These are phyloP conservation scores for Trichoderma asperellum DNA, from an alignment of 2,329 filamentous ascomycete genomes.

Conservation along the genomic window DNA sequence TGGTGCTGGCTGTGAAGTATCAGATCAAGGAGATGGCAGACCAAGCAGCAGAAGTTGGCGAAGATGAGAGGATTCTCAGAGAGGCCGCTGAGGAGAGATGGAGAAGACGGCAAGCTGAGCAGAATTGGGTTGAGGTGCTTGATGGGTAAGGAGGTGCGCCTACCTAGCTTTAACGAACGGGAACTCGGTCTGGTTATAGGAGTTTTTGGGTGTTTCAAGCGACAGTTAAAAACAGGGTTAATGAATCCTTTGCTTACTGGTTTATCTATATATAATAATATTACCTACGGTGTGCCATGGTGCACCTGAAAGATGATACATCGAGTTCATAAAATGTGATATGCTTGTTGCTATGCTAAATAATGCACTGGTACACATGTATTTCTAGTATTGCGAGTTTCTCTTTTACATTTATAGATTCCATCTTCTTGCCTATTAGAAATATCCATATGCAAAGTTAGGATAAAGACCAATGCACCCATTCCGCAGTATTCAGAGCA, in stretches of 20 bases:
- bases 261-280: neutral
- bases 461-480: neutral
- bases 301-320: neutral
- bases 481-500: neutral
- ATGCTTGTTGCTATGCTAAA: neutral
- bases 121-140: constrained; percentile 50
- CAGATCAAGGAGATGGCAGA: constrained; percentile 60
- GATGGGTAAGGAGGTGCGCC: constrained; percentile 33
- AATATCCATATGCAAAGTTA: neutral
- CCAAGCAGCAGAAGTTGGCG: constrained; percentile 55
- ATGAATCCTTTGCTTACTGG: neutral
- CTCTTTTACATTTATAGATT: too few species aligned
- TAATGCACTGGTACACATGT: neutral
- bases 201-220: constrained; percentile 5
- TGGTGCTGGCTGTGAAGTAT: constrained; percentile 55
- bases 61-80: constrained; percentile 57
- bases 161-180: neutral
- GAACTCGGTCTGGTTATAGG: neutral
- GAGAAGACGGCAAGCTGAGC: constrained; percentile 54
- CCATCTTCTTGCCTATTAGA: too few species aligned
- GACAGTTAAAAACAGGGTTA: neutral
- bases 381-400: neutral
- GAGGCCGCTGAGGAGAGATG: constrained; percentile 56
- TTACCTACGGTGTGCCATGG: neutral
- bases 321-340: neutral